Evolutionary conservation across 805 yeast genomes (phyloP).

Genomic region (Wickerhamiella azymoides): DNA sequence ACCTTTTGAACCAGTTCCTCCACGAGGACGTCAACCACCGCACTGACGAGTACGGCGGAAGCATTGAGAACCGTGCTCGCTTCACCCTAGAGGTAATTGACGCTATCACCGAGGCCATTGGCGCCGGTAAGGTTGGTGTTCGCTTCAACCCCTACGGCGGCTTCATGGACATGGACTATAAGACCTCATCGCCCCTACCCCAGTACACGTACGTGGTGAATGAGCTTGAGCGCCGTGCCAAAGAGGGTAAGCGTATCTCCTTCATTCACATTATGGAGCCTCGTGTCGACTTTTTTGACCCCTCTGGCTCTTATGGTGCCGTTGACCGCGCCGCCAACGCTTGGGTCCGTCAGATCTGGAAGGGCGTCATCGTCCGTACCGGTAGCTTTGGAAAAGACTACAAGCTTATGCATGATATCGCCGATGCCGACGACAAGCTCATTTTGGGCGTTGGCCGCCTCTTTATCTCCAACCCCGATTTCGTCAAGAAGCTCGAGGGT

Average conservation of each 20-base stretch:
- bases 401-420: constrained; percentile 3
- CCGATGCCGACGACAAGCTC: constrained; percentile 18
- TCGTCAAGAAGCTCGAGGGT: constrained; percentile 31
- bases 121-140: constrained; percentile 24
- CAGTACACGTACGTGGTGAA: constrained; percentile 31
- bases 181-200: constrained; percentile 24
- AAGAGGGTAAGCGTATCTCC: constrained; percentile 29
- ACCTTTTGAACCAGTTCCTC: constrained; percentile 36
- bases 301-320: constrained; percentile 1
- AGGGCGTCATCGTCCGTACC: constrained; percentile 16
- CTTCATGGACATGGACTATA: constrained; percentile 22
- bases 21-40: constrained; percentile 36
- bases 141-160: constrained; percentile 30
- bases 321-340: constrained; percentile 8
- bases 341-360: constrained; percentile 17
- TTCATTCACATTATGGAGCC: constrained; percentile 36
- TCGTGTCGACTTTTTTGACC: constrained; percentile 23
- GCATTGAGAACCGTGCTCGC: constrained; percentile 42
- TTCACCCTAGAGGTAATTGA: constrained; percentile 37
- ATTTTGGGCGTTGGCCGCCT: constrained; percentile 34
- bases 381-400: constrained; percentile 15
- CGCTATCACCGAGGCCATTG: constrained; percentile 27
- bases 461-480: constrained; percentile 44
- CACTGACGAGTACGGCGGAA: constrained; percentile 52
- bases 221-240: constrained; percentile 30